These are phyloP conservation scores for Acanthamoeba triangularis DNA, from an alignment of 208 protist genomes.

Conservation along the genomic window DNA sequence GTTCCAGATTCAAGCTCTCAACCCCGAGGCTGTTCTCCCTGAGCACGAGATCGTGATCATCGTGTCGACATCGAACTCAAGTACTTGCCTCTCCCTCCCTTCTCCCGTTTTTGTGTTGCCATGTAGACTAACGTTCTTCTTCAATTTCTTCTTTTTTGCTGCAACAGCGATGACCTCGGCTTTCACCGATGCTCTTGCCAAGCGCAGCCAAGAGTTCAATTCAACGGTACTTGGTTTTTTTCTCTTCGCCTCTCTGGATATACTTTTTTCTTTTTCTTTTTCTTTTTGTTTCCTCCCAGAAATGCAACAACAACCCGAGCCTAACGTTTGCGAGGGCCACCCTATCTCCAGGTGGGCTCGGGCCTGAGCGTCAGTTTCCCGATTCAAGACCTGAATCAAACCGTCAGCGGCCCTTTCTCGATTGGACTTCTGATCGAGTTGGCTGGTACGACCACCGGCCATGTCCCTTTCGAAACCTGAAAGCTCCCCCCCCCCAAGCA, in stretches of 20 bases:
- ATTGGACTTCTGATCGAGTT: neutral
- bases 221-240: neutral
- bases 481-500: too few relatives aligned
- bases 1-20: constrained; percentile 38
- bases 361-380: neutral
- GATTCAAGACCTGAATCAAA: neutral
- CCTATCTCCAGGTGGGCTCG: neutral
- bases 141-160: neutral
- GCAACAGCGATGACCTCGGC: neutral
- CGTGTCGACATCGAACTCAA: neutral
- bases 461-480: neutral
- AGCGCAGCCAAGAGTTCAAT: constrained; percentile 47
- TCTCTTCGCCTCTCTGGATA: too few relatives aligned
- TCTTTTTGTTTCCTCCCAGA: too few relatives aligned
- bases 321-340: too few relatives aligned
- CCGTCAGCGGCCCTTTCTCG: neutral
- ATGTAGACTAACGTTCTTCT: neutral
- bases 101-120: too few relatives aligned
- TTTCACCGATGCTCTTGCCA: neutral
- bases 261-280: neutral
- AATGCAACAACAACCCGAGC: too few relatives aligned
- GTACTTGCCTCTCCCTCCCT: neutral
- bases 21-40: neutral
- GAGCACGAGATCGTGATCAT: neutral
- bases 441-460: neutral